Percentiles rank a stretch among this genome's conserved stretches.
phyloP scores from a whole-genome alignment of 345 rosid species.

The Nephelium lappaceum region DNA sequence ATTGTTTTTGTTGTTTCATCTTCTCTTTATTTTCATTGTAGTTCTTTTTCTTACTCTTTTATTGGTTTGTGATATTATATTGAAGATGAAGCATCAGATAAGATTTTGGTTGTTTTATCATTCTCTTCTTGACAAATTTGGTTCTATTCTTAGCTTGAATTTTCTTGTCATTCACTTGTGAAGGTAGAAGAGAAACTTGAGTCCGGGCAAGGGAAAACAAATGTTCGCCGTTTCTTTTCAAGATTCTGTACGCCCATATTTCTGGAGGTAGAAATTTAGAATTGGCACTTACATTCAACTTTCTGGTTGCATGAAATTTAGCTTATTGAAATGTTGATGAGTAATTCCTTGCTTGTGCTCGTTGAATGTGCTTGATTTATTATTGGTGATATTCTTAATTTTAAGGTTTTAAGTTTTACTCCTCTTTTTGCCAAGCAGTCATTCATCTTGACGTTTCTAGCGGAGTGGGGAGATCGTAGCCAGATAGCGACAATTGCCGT shows the following conservation, averaged over 20 bases:
- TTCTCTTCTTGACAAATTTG: conserved; percentile 2
- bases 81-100: not conserved
- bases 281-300: not conserved
- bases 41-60: not conserved
- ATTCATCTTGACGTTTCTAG: conserved; percentile 88
- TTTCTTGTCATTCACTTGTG: conserved; percentile 12
- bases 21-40: not conserved
- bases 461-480: conserved; percentile 99
- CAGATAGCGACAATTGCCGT: conserved; percentile 99
- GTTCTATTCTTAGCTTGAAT: not conserved
- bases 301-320: not conserved
- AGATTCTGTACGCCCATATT: conserved; percentile 97
- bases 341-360: not conserved
- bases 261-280: conserved; percentile 66
- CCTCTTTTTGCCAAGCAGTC: conserved; percentile 55
- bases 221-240: conserved; percentile 78
- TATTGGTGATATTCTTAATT: not conserved
- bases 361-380: not conserved
- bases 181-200: conserved; percentile 99
- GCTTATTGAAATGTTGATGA: not conserved
- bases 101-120: not conserved
- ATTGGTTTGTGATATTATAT: not conserved
- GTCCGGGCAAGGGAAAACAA: conserved; percentile 81
- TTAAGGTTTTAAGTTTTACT: not conserved
- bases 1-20: not conserved